phyloP scores from a whole-genome alignment of 1,284 basidiomycete genomes.

The Xerocomus amazonicus region DNA sequence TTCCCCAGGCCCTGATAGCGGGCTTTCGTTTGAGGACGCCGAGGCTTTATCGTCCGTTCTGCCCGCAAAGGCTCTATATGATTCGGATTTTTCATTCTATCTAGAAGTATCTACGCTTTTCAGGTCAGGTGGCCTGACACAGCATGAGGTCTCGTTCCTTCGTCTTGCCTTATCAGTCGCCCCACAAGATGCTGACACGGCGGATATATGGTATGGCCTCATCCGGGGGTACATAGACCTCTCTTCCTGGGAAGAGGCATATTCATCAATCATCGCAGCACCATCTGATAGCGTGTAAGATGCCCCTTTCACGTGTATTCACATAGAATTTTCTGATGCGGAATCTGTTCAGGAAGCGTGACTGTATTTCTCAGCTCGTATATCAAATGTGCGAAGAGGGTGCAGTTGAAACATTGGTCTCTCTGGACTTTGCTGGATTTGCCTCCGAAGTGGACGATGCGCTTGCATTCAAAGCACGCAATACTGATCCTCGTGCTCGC shows the following conservation, averaged over 20 bases:
- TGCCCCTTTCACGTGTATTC: conserved; percentile 7
- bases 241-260: conserved; percentile 81
- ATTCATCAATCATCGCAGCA: conserved; percentile 67
- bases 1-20: conserved; percentile 48
- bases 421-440: conserved; percentile 84
- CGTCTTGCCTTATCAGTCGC: conserved; percentile 73
- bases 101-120: conserved; percentile 73
- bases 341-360: conserved; percentile 59
- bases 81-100: conserved; percentile 73
- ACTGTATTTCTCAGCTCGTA: conserved; percentile 77
- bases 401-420: conserved; percentile 74
- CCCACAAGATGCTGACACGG: conserved; percentile 49
- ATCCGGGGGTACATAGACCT: conserved; percentile 74
- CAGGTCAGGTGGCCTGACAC: conserved; percentile 52
- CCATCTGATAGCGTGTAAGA: conserved; percentile 78
- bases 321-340: conserved; percentile 7
- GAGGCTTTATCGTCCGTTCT: conserved; percentile 62
- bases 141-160: conserved; percentile 70
- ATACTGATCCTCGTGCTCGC: conserved; percentile 81
- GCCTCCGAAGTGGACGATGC: conserved; percentile 87
- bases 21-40: conserved; percentile 55
- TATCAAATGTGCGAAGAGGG: conserved; percentile 93
- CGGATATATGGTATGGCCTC: conserved; percentile 74
- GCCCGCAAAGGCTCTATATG: conserved; percentile 53
- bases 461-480: conserved; percentile 91